Conservation (phyloP, 2,329 filamentous ascomycete species). For the Fusarium scirpi region DNA sequence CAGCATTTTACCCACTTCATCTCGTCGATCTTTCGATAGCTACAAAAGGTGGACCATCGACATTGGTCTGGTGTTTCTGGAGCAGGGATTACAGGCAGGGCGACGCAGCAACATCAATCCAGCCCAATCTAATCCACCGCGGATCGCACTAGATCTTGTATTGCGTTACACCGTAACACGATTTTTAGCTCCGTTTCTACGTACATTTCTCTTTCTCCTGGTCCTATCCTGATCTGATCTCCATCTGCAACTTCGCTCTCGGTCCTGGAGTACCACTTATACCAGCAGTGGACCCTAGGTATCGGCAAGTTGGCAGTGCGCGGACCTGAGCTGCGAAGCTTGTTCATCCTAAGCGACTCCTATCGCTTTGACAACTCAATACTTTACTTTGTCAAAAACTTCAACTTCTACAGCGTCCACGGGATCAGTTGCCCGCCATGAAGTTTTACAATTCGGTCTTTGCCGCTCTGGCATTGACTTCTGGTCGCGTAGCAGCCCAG, state of each 20-base stretch:
- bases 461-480: constrained; percentile 41
- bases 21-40: constrained; percentile 34
- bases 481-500: constrained; percentile 44
- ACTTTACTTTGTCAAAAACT: constrained; percentile 3
- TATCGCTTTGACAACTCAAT: constrained; percentile 10
- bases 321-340: constrained; percentile 17
- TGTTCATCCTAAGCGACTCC: constrained; percentile 23
- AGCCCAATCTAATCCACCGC: constrained; percentile 11
- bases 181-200: not conserved
- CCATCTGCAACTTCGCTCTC: constrained; percentile 3
- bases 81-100: constrained; percentile 37
- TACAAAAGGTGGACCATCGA: constrained; percentile 29
- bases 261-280: constrained; percentile 6
- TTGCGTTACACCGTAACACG: constrained; percentile 21
- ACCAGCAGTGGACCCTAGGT: constrained; percentile 1
- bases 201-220: constrained; percentile 11
- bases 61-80: constrained; percentile 28
- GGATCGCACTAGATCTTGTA: constrained; percentile 36
- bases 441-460: constrained; percentile 40
- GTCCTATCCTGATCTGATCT: constrained; percentile 4
- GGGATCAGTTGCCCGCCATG: constrained; percentile 36
- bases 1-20: constrained; percentile 25
- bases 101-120: not conserved
- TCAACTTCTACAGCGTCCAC: not conserved
- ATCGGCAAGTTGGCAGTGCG: constrained; percentile 2